Evolutionary conservation across 2,329 filamentous ascomycete species (phyloP).

Genomic region (Aspergillus bombycis): DNA sequence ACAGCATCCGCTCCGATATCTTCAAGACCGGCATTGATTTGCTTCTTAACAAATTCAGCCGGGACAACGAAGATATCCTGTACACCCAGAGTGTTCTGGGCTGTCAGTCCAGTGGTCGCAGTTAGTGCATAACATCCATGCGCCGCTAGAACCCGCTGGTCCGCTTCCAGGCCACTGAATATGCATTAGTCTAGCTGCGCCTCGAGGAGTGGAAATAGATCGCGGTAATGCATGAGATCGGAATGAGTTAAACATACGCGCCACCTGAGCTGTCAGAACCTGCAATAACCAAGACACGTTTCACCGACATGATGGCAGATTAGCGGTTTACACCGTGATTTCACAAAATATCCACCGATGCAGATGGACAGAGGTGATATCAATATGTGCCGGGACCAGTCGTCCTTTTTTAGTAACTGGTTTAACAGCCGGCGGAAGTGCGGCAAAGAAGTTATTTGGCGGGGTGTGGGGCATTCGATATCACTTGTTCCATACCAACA

Average conservation of each 20-base stretch:
- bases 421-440: not conserved
- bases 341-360: not conserved
- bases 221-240: constrained; percentile 3
- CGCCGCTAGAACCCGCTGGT: constrained; percentile 90
- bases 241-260: constrained; percentile 63
- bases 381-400: not conserved
- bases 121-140: constrained; percentile 97
- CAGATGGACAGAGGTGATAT: not conserved
- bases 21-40: constrained; percentile 80
- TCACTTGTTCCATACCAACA: not conserved
- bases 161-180: constrained; percentile 83
- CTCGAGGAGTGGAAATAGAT: constrained; percentile 5
- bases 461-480: constrained; percentile 15
- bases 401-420: not conserved
- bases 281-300: constrained; percentile 76
- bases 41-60: constrained; percentile 75
- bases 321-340: not conserved
- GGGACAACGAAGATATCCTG: constrained; percentile 79
- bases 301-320: constrained; percentile 36
- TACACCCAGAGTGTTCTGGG: constrained; percentile 88
- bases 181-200: constrained; percentile 17
- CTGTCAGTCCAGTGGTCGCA: constrained; percentile 91
- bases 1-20: constrained; percentile 89
- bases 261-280: constrained; percentile 91
- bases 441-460: constrained; percentile 14